A percentile compares a stretch with the other conserved stretches of the same genome.
Evolutionary conservation across 306 rosid species (phyloP).

Genomic region (Glycyrrhiza uralensis): DNA sequence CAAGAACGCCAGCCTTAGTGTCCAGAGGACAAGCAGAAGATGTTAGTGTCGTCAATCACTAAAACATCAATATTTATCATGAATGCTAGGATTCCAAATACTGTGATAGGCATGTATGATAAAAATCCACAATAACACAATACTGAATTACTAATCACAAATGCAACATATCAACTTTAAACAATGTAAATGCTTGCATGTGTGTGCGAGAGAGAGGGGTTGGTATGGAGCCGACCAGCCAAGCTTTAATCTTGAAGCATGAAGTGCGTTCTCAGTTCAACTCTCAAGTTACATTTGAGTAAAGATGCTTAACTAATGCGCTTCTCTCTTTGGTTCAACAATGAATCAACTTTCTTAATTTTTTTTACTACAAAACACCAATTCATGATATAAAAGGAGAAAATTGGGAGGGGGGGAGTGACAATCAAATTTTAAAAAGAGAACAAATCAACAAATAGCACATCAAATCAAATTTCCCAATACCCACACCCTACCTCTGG

Average conservation of each 20-base stretch:
- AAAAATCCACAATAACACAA: not conserved
- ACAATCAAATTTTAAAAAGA: too few relatives aligned
- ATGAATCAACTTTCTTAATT: too few relatives aligned
- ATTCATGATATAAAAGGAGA: not conserved
- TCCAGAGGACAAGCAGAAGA: not conserved
- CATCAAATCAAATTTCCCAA: not conserved
- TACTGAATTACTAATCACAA: not conserved
- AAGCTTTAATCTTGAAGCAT: too few relatives aligned
- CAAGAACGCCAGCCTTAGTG: not conserved
- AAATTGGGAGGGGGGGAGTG: too few relatives aligned
- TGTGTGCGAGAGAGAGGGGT: not conserved
- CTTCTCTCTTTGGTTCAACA: too few relatives aligned
- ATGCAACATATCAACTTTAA: not conserved
- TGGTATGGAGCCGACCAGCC: too few relatives aligned
- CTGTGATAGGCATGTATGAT: not conserved
- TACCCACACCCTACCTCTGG: conserved; percentile 49
- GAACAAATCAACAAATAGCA: too few relatives aligned
- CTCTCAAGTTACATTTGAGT: too few relatives aligned
- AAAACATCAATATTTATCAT: not conserved
- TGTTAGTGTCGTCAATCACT: not conserved
- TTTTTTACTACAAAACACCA: too few relatives aligned
- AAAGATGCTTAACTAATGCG: too few relatives aligned
- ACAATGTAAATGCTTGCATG: not conserved
- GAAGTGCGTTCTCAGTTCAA: too few relatives aligned
- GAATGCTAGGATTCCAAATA: not conserved